Evolutionary conservation across 306 rosid genomes (phyloP), one percentile per base, ranked within the genome.

Genomic region (Sicyos edulis): DNA sequence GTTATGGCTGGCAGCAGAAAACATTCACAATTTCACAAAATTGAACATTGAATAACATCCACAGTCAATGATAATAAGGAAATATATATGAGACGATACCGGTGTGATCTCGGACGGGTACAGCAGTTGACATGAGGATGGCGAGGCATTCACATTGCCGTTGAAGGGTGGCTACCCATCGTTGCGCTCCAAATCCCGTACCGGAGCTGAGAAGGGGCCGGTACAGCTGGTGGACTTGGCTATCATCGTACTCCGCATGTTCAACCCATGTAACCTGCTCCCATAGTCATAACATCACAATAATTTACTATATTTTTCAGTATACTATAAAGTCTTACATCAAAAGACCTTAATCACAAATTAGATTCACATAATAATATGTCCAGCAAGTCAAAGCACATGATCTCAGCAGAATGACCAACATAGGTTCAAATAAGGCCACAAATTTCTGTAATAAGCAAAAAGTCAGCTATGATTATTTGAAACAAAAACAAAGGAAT

Each of bases 181-280:
- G 92, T 12, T 84, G 89, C 0, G 99, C 86, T 0, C 99, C 99
- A 16, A 91, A 91, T 4, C 92, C 99, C 86, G 87, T 91, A 60
- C 99, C 97, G 2, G 96, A 95, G 72, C 87, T 86, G 51, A 95
- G 62, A 80, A 91, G 44, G 2, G 96, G 82, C 16, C 96, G 81
- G 54, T 95, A 95, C 3, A 89, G 80, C 60, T 85, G 96, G 83
- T 95, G 97, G 10, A 91, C 85, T 76, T 86, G 89, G 74, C 83
- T 91, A 54, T 91, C 97, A 0, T 95, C 99, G 58, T 89, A 91
- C 71, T 89, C 96, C 7, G 95, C 91, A 82, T 95, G 97, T 66
- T 95, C 99, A 69, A 95, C 95, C 99, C 99, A 95, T 32, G 96
- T 91, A 56, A 95, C 99, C 99, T 95, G 82, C 29, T 84, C 62